Percentiles rank a stretch among this genome's conserved stretches.
phyloP scores from a whole-genome alignment of 2,329 filamentous ascomycete species.

The Orbilia brochopaga region DNA sequence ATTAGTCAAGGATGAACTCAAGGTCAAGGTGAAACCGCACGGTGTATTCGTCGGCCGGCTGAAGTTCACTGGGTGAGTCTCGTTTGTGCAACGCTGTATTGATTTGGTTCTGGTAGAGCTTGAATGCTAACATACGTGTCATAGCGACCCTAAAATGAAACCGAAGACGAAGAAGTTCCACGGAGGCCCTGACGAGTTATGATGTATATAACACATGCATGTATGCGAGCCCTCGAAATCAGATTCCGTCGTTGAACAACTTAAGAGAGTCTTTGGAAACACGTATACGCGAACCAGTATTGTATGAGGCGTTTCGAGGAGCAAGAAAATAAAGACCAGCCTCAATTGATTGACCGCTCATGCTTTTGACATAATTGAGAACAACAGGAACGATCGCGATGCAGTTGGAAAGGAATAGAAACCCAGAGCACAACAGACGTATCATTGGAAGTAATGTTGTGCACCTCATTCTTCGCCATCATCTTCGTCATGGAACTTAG shows the following conservation, averaged over 20 bases:
- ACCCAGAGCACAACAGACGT: too few relatives aligned
- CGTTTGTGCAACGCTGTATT: not conserved
- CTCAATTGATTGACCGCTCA: too few relatives aligned
- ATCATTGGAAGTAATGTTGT: too few relatives aligned
- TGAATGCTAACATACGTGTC: not conserved
- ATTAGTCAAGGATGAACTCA: slow-evolving; percentile 16
- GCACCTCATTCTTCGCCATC: too few relatives aligned
- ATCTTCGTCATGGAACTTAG: slow-evolving; percentile 1
- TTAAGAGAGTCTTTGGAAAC: too few relatives aligned
- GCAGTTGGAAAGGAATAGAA: too few relatives aligned
- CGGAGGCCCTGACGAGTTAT: slow-evolving; percentile 35
- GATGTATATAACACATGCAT: not conserved
- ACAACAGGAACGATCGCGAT: too few relatives aligned
- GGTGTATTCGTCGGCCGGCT: slow-evolving; percentile 35
- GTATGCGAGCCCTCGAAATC: not conserved
- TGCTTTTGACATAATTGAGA: too few relatives aligned
- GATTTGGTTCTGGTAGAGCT: not conserved
- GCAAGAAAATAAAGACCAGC: too few relatives aligned
- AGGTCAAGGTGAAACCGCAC: slow-evolving; percentile 38
- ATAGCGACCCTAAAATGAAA: slow-evolving; percentile 23
- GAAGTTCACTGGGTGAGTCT: slow-evolving; percentile 18
- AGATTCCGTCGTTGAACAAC: too few relatives aligned
- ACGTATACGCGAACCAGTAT: too few relatives aligned
- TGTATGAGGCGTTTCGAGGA: too few relatives aligned
- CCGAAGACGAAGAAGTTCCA: slow-evolving; percentile 29